Evolutionary conservation across 768 basidiomycete genomes (phyloP).

Genomic region (Macrolepiota albuminosa): DNA sequence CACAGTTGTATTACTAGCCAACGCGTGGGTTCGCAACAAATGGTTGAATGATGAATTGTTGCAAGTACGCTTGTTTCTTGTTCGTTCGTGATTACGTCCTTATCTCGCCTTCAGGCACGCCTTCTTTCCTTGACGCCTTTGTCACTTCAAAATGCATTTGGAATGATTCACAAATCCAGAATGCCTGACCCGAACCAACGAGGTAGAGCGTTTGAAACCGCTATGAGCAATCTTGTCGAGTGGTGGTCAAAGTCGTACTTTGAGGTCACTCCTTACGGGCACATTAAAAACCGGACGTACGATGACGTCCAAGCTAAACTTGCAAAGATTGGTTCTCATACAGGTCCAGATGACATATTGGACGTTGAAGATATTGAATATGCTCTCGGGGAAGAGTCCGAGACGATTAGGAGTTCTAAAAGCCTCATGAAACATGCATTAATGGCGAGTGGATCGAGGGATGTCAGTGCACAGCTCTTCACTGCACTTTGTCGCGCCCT

Average conservation of each 20-base stretch:
- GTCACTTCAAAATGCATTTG: constrained; percentile 73
- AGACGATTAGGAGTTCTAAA: constrained; percentile 69
- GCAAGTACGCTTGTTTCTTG: constrained; percentile 53
- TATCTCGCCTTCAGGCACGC: constrained; percentile 58
- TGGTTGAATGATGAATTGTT: constrained; percentile 82
- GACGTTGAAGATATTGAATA: constrained; percentile 43
- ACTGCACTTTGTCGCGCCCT: constrained; percentile 85
- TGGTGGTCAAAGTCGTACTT: constrained; percentile 87
- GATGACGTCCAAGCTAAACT: constrained; percentile 58
- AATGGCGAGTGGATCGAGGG: constrained; percentile 74
- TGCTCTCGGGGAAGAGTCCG: constrained; percentile 50
- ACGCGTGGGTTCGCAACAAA: constrained; percentile 68
- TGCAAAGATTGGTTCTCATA: constrained; percentile 24
- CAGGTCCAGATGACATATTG: constrained; percentile 24
- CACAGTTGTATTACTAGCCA: constrained; percentile 73
- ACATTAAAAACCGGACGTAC: constrained; percentile 73
- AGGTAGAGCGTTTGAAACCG: constrained; percentile 83
- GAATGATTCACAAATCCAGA: constrained; percentile 73
- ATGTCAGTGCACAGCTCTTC: constrained; percentile 87
- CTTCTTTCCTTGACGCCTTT: constrained; percentile 85
- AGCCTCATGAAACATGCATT: constrained; percentile 93
- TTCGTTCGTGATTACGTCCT: neutral
- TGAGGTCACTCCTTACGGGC: constrained; percentile 54
- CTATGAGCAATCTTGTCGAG: constrained; percentile 62
- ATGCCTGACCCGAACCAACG: constrained; percentile 78